Base-by-base conservation (phyloP, 1,139 yeast species). In the Ogataea hybrid region DNA sequence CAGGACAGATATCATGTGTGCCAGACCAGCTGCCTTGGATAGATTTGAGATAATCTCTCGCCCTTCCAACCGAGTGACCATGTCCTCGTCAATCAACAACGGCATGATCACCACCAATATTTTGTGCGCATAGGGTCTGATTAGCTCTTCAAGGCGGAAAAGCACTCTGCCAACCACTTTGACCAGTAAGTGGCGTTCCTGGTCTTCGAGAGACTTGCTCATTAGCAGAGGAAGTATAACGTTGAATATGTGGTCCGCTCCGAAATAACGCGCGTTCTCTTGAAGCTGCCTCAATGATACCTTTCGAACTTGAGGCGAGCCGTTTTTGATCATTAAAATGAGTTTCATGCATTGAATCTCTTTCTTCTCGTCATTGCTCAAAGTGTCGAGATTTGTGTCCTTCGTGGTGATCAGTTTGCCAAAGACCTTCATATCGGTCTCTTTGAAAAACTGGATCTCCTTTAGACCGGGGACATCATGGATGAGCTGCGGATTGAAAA, bases 1-100 rank as follows among this genome's bases (percentile, higher is more conserved):
- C 61, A 90, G 68, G 0, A 83, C 77, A 2, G 88, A 71, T 25
- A 92, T 77, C 77, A 89, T 83, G 35, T 79, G 81, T 0, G 88
- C 77, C 30, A 90, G 64, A 0, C 98, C 98, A 2, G 87, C 92
- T 2, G 95, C 87, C 54, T 81, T 82, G 6, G 95, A 69, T 25
- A 90, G 65, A 51, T 77, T 82, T 0, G 92, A 73, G 9, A 90
- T 76, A 22, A 89, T 78, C 49, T 88, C 96, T 39, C 87, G 70
- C 2, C 96, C 94, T 56, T 87, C 95, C 2, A 77, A 65, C 47
- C 96, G 69, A 2, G 90, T 74, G 18, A 79, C 74, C 42, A 74
- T 70, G 58, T 88, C 95, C 50, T 85, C 92, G 57, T 89, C 97
- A 9, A 85, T 76, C 34, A 90, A 69, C 44, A 89, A 63, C 0